Evolutionary conservation across 148 eudicot species (phyloP), one percentile per base, ranked within the genome.

Genomic region (Amaranthus hypochondriacus): DNA sequence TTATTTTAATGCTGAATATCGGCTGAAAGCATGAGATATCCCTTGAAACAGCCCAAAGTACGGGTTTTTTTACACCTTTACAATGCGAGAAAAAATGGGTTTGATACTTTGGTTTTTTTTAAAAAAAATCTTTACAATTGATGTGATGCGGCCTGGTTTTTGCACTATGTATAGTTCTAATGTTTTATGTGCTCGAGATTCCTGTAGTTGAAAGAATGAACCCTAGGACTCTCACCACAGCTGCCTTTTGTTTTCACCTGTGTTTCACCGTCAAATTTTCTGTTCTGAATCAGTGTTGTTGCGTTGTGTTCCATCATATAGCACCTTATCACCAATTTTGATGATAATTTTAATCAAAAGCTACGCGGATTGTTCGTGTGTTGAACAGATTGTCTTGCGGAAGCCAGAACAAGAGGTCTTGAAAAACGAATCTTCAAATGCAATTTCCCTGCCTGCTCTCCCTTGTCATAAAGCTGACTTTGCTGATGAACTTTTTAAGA

Each of bases 401-500:
- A 77, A 64, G 73, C 55, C 81, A 44, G 73, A 77, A 54, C 48
- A 71, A 57, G 60, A 56, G 66, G 66, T 52, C 60, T 52, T 69
- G 18, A 57, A 82, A 56, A 57, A 59, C 21, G 66, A 77, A 77
- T 56, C 76, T 9, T 47, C 60, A 57, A 21, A 63, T 61, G 52
- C 54, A 72, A 52, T 71, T 66, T 9, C 66, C 44, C 18, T 21
- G 12, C 73, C 82, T 12, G 59, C 63, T 70, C 75, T 76, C 46
- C 60, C 81, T 53, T 21, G 79, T 21, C 51, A 81, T 49, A 79
- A 83, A 75, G 78, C 71, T 72, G 86, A 88, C 82, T 82, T 83
- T 74, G 90, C 86, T 44, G 77, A 84, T 61, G 85, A 86, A 61
- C 86, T 85, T 55, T 88, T 81, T 83, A 82, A 73, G 75, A 74